phyloP scores from a whole-genome alignment of 495 filamentous ascomycete species.

The Aspergillus olivimuriae region DNA sequence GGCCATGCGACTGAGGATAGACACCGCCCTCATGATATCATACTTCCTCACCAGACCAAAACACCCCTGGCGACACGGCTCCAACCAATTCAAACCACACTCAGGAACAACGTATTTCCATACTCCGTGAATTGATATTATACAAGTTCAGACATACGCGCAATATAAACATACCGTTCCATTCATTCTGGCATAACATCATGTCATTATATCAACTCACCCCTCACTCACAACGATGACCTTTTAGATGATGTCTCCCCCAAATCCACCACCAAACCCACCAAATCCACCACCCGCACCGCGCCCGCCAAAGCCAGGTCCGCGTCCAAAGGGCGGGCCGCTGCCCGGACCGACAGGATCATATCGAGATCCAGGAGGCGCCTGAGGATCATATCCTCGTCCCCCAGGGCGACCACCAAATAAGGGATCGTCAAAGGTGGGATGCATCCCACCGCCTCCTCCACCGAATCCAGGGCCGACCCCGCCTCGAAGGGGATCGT shows the following conservation, averaged over 20 bases:
- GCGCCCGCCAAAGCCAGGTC: constrained; percentile 33
- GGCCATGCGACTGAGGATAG: too few species aligned
- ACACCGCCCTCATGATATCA: too few species aligned
- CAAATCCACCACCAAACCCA: constrained; percentile 55
- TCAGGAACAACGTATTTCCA: too few species aligned
- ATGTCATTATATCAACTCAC: not conserved
- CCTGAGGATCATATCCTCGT: constrained; percentile 37
- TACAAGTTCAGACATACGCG: too few species aligned
- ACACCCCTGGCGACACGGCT: too few species aligned
- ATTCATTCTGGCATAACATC: not conserved
- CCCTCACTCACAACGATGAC: constrained; percentile 4
- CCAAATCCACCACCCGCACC: constrained; percentile 46
- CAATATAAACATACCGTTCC: not conserved
- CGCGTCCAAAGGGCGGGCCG: constrained; percentile 42
- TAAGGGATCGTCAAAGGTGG: constrained; percentile 87
- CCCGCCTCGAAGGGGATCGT: constrained; percentile 68
- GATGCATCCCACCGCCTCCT: constrained; percentile 82
- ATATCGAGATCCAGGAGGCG: constrained; percentile 57
- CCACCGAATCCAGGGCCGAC: constrained; percentile 50
- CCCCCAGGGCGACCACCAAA: constrained; percentile 64
- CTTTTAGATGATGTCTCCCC: constrained; percentile 68
- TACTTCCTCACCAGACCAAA: too few species aligned
- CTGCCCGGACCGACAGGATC: constrained; percentile 78
- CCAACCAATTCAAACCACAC: too few species aligned
- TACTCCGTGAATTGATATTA: too few species aligned